Conservation (phyloP, 2,329 filamentous ascomycete genomes). For the Fusarium acutatum region DNA sequence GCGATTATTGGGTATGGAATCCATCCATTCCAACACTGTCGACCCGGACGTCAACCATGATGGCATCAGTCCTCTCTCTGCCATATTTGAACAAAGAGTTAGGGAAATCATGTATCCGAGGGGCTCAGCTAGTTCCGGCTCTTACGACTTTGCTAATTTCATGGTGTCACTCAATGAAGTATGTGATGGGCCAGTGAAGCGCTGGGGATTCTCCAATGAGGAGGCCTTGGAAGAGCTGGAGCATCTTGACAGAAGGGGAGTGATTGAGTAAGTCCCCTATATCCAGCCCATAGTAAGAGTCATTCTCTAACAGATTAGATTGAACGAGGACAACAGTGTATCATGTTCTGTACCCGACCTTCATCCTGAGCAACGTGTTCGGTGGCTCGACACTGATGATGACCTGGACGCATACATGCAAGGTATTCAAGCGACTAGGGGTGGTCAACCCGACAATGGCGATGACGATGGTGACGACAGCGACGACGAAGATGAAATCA, state of each 20-base stretch:
- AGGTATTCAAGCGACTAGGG: not conserved
- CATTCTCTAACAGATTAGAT: slow-evolving; percentile 4
- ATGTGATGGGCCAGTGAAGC: slow-evolving; percentile 29
- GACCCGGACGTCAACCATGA: not conserved
- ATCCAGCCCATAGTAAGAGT: not conserved
- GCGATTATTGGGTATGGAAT: slow-evolving; percentile 28
- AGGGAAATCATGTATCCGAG: slow-evolving; percentile 35
- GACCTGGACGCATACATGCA: not conserved
- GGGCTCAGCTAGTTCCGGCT: not conserved
- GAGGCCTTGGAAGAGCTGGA: slow-evolving; percentile 23
- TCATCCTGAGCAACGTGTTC: slow-evolving; percentile 37
- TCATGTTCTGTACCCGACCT: not conserved
- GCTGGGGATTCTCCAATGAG: slow-evolving; percentile 34
- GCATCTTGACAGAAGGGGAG: not conserved
- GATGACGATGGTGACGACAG: not conserved
- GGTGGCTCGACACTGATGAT: slow-evolving; percentile 13
- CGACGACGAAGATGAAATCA: not conserved
- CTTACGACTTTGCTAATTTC: slow-evolving; percentile 33
- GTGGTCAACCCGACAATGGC: not conserved
- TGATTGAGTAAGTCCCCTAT: slow-evolving; percentile 20
- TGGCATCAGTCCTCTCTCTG: not conserved
- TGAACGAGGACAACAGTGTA: not conserved
- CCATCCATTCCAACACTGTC: slow-evolving; percentile 11
- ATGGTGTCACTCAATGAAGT: slow-evolving; percentile 36
- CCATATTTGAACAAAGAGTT: slow-evolving; percentile 36